These are phyloP conservation scores for Orbilia quercus DNA, from an alignment of 2,329 filamentous ascomycete species.

Conservation along the genomic window DNA sequence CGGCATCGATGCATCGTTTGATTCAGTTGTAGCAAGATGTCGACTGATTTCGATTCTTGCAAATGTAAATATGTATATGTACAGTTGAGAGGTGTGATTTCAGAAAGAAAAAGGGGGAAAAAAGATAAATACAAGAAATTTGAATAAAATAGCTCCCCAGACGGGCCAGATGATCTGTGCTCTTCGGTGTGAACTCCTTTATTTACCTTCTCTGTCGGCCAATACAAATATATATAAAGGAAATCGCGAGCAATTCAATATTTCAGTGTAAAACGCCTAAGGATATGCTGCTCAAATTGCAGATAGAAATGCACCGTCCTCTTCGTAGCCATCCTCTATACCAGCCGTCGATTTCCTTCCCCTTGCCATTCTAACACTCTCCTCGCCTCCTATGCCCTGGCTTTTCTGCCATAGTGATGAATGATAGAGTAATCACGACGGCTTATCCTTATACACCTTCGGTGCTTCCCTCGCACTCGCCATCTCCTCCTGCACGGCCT, in stretches of 20 bases:
- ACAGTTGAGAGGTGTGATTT: constrained; percentile 33
- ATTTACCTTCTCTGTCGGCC: constrained; percentile 13
- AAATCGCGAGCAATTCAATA: constrained; percentile 28
- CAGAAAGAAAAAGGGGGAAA: constrained; percentile 10
- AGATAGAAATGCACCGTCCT: constrained; percentile 9
- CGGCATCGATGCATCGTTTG: neutral
- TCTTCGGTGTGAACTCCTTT: neutral
- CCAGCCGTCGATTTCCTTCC: neutral
- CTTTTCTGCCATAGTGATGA: neutral
- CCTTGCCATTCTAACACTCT: neutral
- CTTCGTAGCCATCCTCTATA: neutral
- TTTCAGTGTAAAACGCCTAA: constrained; percentile 17
- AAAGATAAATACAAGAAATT: constrained; percentile 8
- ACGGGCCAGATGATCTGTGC: neutral
- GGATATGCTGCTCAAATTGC: constrained; percentile 43
- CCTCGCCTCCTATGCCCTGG: no score
- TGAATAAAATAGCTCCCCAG: neutral
- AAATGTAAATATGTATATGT: constrained; percentile 13
- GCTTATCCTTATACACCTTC: constrained; percentile 71
- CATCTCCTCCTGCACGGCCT: constrained; percentile 69
- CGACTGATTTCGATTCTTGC: no score
- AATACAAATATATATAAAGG: neutral
- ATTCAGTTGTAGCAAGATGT: constrained; percentile 7
- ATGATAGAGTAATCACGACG: neutral
- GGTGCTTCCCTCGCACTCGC: constrained; percentile 78